A percentile compares a stretch with the other conserved stretches of the same genome.
Evolutionary conservation across 2,329 filamentous ascomycete genomes (phyloP).

Genomic region (Talaromyces marneffei): DNA sequence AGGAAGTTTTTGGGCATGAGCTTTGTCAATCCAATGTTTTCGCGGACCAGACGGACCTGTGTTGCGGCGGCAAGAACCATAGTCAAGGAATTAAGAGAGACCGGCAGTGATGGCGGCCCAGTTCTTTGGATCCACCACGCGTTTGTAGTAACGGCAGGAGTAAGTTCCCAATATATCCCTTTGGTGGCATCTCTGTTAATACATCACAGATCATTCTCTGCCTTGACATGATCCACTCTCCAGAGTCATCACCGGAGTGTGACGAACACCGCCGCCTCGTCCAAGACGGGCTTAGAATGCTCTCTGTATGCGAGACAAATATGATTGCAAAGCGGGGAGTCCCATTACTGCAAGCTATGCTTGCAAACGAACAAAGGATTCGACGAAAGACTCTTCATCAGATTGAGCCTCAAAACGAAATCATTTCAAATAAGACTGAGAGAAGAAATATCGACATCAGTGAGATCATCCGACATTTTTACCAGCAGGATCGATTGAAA

Average conservation of each 20-base stretch:
- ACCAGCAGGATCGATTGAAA: neutral
- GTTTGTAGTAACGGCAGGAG: conserved; percentile 10
- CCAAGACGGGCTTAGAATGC: conserved; percentile 1
- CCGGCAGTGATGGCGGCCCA: neutral
- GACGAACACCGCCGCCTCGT: conserved; percentile 8
- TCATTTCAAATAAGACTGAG: neutral
- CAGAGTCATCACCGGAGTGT: neutral
- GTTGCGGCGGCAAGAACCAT: conserved; percentile 36
- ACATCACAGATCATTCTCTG: conserved; percentile 9
- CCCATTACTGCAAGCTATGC: conserved; percentile 2
- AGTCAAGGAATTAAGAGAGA: conserved; percentile 2
- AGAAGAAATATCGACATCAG: neutral
- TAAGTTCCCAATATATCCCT: neutral
- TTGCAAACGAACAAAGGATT: conserved; percentile 7
- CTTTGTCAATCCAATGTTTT: conserved; percentile 35
- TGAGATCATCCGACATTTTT: conserved; percentile 9
- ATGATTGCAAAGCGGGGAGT: conserved; percentile 12
- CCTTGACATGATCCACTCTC: conserved; percentile 8
- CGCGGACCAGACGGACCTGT: conserved; percentile 37
- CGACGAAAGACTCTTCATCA: neutral
- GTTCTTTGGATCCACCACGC: conserved; percentile 12
- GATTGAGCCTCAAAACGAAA: neutral
- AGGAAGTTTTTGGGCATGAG: conserved; percentile 36
- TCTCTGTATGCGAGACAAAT: conserved; percentile 3
- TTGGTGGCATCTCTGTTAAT: neutral